Evolutionary conservation across 2,329 filamentous ascomycete genomes (phyloP), one percentile per base, ranked within the genome.

Genomic region (Harringtonia lauricola): DNA sequence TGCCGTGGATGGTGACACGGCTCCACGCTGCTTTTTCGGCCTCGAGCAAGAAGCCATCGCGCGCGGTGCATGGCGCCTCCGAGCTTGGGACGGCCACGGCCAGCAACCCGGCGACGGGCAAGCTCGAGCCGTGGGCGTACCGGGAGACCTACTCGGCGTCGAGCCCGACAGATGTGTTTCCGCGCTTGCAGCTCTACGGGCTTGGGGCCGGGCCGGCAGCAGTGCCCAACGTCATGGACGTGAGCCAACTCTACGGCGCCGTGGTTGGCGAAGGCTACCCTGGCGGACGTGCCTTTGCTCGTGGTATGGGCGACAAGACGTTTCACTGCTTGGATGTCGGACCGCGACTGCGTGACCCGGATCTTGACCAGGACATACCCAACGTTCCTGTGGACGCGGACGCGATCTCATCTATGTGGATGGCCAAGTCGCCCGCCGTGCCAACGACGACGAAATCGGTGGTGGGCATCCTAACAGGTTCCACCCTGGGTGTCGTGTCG

Each of bases 201-300:
- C 60, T 89, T 40, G 87, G 85, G 4, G 70, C 86, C 28, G 88
- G 87, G 6, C 81, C 86, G 41, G 79, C 87, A 10, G 86, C 83
- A 15, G 67, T 81, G 21, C 85, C 86, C 2, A 95, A 95, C 55
- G 76, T 84, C 30, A 89, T 95, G 83, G 89, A 95, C 57, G 76
- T 95, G 30, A 95, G 88, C 56, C 85, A 90, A 54, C 75, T 77
- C 9, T 89, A 85, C 57, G 90, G 90, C 9, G 76, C 90, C 64
- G 66, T 94, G 8, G 81, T 86, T 43, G 90, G 88, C 3, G 87
- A 95, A 65, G 89, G 87, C 2, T 86, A 83, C 44, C 88, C 88
- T 0, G 85, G 86, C 39, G 89, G 90, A 4, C 79, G 82, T 44
- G 74, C 79, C 36, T 92, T 89, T 58, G 94, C 83, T 55, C 82